These are phyloP conservation scores for Mycena floridula DNA, from an alignment of 768 basidiomycete genomes.

Conservation along the genomic window DNA sequence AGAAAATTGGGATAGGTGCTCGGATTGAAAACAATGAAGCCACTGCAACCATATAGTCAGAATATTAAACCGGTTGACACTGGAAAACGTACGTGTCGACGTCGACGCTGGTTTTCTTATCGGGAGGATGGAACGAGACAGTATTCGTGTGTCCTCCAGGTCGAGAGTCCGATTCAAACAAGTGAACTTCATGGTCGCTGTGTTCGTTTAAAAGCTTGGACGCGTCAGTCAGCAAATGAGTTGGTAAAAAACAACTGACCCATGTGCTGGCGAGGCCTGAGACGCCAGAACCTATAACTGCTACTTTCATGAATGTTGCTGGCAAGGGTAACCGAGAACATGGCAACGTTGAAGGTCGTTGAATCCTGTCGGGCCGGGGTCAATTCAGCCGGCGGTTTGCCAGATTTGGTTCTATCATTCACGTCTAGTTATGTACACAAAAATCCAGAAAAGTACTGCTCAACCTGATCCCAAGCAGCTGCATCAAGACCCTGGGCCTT, in stretches of 20 bases:
- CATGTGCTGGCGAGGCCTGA: slow-evolving; percentile 75
- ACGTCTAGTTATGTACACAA: too few relatives aligned
- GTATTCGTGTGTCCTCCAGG: slow-evolving; percentile 79
- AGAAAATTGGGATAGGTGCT: slow-evolving; percentile 76
- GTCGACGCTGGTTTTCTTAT: slow-evolving; percentile 31
- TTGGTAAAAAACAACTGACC: slow-evolving; percentile 32
- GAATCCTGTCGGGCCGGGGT: too few relatives aligned
- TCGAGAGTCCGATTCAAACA: slow-evolving; percentile 62
- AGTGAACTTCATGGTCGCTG: slow-evolving; percentile 68
- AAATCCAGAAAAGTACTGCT: too few relatives aligned
- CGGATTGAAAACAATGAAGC: slow-evolving; percentile 74
- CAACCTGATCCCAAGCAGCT: too few relatives aligned
- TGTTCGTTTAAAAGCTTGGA: slow-evolving; percentile 62
- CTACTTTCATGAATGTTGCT: slow-evolving; percentile 65
- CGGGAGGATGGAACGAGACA: slow-evolving; percentile 41
- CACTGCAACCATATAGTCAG: slow-evolving; percentile 25
- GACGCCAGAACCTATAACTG: slow-evolving; percentile 74
- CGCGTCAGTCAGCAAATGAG: neutral
- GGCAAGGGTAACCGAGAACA: too few relatives aligned
- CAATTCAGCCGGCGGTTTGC: too few relatives aligned
- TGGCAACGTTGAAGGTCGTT: too few relatives aligned
- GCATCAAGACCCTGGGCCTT: too few relatives aligned
- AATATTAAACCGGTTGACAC: neutral
- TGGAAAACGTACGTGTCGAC: slow-evolving; percentile 61
- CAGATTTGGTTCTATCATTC: too few relatives aligned